Evolutionary conservation across 1,284 basidiomycete genomes (phyloP), one percentile per base, ranked within the genome.

Genomic region (Vanrija sp.): DNA sequence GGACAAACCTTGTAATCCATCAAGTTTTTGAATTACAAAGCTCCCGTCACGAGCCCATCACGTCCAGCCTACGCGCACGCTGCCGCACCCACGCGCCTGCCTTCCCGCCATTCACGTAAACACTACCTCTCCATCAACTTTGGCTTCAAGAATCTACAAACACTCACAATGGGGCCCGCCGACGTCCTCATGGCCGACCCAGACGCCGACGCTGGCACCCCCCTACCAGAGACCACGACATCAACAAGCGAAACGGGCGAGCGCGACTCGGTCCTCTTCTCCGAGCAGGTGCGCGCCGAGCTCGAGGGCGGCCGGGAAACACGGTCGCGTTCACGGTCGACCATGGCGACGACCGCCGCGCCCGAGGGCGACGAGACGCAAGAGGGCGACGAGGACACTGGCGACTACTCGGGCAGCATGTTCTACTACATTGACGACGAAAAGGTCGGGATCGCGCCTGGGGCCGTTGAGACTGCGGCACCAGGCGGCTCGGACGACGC

Each of bases 211-310:
- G 22, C 48, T 14, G 35, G 44, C 41, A 48, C 45, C 24, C 31
- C 47, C 2, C 25, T 42, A 10, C 41, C 43, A 42, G 41, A 22
- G 31, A 31, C 45, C 41, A 36, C 51, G 35, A 24, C 51, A 22
- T 41, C 49, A 16, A 64, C 63, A 25, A 61, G 56, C 48, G 68
- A 67, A 42, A 61, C 55, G 6, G 63, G 57, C 1, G 61, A 61
- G n/a, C 60, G 54, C 1, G 59, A 52, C 6, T 67, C 66, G 37
- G 61, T 71, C 2, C 56, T 73, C 38, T 73, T 72, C 45, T 73
- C 71, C 0, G 71, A 73, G 42, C 63, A 67, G 50, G 45, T 54
- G 3, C 48, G 49, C 42, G 42, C 45, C 16, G 56, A 58, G 19
- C 16, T 51, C 10, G 49, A 56, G 41, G 27, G 54, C 41, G 35